A percentile compares a stretch with the other conserved stretches of the same genome.
Evolutionary conservation across 2,329 filamentous ascomycete genomes (phyloP).

Genomic region (Colletotrichum caudatum): DNA sequence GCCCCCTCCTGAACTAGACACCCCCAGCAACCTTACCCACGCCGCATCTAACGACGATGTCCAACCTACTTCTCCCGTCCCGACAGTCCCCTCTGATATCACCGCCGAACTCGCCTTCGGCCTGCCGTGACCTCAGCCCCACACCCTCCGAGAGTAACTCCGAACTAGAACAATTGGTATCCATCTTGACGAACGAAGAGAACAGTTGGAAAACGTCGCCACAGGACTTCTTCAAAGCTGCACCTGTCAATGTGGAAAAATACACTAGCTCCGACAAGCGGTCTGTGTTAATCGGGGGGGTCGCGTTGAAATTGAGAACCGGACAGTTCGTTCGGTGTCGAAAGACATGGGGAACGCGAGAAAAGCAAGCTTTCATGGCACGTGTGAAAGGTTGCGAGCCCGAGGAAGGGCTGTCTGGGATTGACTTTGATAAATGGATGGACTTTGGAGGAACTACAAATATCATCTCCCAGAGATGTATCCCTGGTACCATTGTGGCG

Average conservation of each 20-base stretch:
- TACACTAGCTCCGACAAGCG: neutral
- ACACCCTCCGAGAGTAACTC: neutral
- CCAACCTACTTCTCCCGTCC: neutral
- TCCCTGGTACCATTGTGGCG: too few species aligned
- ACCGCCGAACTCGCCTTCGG: neutral
- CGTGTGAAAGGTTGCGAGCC: too few species aligned
- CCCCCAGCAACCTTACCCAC: too few species aligned
- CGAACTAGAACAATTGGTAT: neutral
- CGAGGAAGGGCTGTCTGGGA: too few species aligned
- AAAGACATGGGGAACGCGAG: neutral
- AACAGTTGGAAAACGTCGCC: neutral
- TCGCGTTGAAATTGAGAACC: neutral
- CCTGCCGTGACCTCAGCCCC: neutral
- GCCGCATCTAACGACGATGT: neutral
- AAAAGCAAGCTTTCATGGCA: neutral
- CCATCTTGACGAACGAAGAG: neutral
- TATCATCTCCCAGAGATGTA: too few species aligned
- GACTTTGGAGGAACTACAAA: too few species aligned
- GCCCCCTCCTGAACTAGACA: too few species aligned
- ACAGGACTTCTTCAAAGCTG: neutral
- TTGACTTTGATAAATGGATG: too few species aligned
- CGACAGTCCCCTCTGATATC: neutral
- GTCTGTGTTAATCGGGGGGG: neutral
- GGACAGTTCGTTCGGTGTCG: neutral
- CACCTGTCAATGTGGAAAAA: neutral